Conservation (phyloP, 805 yeast species). For the Yamadazyma sp. region DNA sequence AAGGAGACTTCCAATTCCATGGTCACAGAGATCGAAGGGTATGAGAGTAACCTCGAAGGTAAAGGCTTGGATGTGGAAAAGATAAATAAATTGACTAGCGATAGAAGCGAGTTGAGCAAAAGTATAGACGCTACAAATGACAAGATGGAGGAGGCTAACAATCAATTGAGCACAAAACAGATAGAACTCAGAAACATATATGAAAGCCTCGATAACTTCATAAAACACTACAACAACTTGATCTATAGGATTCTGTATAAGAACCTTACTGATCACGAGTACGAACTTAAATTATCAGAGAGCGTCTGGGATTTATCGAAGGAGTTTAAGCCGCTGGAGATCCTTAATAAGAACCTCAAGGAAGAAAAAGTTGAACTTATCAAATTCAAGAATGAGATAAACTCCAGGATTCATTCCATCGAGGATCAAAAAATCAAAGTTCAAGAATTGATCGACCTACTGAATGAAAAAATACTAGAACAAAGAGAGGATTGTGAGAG, state of each 20-base stretch:
- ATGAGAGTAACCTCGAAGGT: slow-evolving; percentile 41
- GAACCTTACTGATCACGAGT: slow-evolving; percentile 23
- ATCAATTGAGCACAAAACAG: slow-evolving; percentile 50
- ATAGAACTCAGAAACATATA: slow-evolving; percentile 48
- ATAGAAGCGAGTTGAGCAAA: slow-evolving; percentile 57
- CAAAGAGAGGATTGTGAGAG: slow-evolving; percentile 57
- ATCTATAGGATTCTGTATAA: slow-evolving; percentile 45
- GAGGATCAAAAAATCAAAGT: slow-evolving; percentile 59
- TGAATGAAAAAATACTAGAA: slow-evolving; percentile 55
- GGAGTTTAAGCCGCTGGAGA: slow-evolving; percentile 26
- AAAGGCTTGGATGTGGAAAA: slow-evolving; percentile 63
- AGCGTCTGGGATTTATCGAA: slow-evolving; percentile 13
- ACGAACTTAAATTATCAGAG: slow-evolving; percentile 39
- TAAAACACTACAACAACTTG: slow-evolving; percentile 56
- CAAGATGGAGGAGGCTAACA: slow-evolving; percentile 47
- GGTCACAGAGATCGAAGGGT: slow-evolving; percentile 39
- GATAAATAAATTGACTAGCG: slow-evolving; percentile 61
- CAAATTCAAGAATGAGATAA: slow-evolving; percentile 33
- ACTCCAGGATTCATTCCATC: slow-evolving; percentile 43
- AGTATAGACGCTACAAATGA: slow-evolving; percentile 46
- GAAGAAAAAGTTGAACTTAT: slow-evolving; percentile 44
- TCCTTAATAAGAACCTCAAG: slow-evolving; percentile 44
- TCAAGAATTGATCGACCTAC: slow-evolving; percentile 58
- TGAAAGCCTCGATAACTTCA: slow-evolving; percentile 50
- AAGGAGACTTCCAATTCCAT: slow-evolving; percentile 42